Evolutionary conservation across 176 grass and related monocot genomes (phyloP), one percentile per base, ranked within the genome.

Genomic region (Carex kokanica): DNA sequence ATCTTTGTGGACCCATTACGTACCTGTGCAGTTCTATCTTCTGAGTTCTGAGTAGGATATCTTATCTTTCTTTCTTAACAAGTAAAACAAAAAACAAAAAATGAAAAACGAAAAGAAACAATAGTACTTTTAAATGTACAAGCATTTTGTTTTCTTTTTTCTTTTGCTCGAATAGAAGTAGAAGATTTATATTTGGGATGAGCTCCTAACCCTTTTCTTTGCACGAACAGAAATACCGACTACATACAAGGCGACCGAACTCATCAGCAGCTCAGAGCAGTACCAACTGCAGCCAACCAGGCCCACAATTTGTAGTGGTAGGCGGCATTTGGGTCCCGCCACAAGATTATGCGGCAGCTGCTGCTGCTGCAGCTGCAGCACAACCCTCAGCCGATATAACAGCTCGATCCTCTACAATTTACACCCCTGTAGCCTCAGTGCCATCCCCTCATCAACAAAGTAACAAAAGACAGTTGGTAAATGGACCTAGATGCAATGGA

Each of bases 311-410:
- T 49, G 88, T 89, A 49, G 88, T 89, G 15, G 83, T 89, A 61
- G 88, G 88, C 14, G 84, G 88, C 58, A 89, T 89, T 74, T 89
- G 88, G 88, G 84, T 89, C 13, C 84, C 84, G 9, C 84, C 88
- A 1, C 79, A 85, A 81, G 84, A 89, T 41, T 80, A 84, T 34
- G 69, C 88, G 10, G 74, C 54, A n/a, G 78, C 59, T 1, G 71
- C 41, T n/a, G 66, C 78, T 41, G 74, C 55, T 20, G 74, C 55
- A 14, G 47, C 68, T 32, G 20, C 38, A n/a, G 69, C 69, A 21
- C 86, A 63, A 38, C 40, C 78, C 2, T 64, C 78, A 3, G 34
- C 38, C 2, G 58, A 64, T 29, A 81, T 31, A 67, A 68, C 11
- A 17, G 10, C 63, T 31, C 21, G 61, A 67, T 31, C 80, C 41